Conservation (phyloP, 371 early-diverging fungal species). For the Rhizopus arrhizus region DNA sequence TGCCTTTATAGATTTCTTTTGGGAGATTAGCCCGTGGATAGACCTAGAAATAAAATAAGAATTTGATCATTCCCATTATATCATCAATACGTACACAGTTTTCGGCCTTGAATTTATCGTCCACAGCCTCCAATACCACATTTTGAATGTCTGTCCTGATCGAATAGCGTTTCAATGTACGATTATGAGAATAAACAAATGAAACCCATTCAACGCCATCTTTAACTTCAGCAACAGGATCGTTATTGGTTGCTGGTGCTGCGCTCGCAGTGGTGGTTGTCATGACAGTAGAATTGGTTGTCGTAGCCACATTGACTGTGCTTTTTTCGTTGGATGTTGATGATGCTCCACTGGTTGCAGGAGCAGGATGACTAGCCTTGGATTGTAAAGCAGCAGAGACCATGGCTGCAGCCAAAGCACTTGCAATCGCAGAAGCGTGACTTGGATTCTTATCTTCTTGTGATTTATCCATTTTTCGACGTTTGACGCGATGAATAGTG, state of each 20-base stretch:
- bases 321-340: no score
- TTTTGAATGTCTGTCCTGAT: slow-evolving; percentile 81
- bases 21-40: slow-evolving; percentile 74
- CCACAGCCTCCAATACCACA: slow-evolving; percentile 59
- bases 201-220: slow-evolving; percentile 73
- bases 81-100: slow-evolving; percentile 68
- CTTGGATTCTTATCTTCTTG: slow-evolving; percentile 17
- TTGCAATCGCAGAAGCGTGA: slow-evolving; percentile 28
- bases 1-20: slow-evolving; percentile 75
- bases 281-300: not conserved
- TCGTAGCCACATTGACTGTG: not conserved
- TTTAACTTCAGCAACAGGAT: slow-evolving; percentile 48
- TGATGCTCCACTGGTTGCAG: no score
- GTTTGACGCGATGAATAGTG: slow-evolving; percentile 43
- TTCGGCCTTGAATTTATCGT: slow-evolving; percentile 73
- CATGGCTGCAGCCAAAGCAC: slow-evolving; percentile 37
- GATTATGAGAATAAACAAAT: slow-evolving; percentile 71
- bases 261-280: slow-evolving; percentile 6
- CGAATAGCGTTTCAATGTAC: slow-evolving; percentile 65
- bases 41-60: not conserved
- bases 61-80: not conserved
- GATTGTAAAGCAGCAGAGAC: slow-evolving; percentile 29
- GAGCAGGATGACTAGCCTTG: not conserved
- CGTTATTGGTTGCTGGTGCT: slow-evolving; percentile 24
- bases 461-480: slow-evolving; percentile 38